A percentile compares a stretch with the other conserved stretches of the same genome.
phyloP scores from a whole-genome alignment of 257 asterid genomes.

The Gentiana macrophylla region DNA sequence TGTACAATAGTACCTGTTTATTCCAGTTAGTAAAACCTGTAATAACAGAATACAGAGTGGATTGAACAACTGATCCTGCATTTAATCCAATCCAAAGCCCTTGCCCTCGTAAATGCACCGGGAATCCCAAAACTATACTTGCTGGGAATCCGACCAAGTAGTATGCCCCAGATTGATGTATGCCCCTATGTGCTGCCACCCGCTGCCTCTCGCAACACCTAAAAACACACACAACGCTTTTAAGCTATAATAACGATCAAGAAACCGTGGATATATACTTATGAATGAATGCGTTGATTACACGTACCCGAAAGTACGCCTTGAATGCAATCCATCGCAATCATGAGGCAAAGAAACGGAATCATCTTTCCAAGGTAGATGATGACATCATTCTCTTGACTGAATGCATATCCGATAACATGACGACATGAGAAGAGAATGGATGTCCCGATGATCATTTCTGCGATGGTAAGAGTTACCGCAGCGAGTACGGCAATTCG shows the following conservation, averaged over 20 bases:
- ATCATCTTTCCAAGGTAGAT: conserved; percentile 10
- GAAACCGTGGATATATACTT: no score
- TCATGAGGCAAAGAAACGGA: conserved; percentile 16
- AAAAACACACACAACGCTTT: no score
- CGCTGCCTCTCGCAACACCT: no score
- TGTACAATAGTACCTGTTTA: neutral
- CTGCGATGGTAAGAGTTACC: conserved; percentile 4
- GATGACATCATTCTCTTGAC: conserved; percentile 19
- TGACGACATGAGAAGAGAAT: neutral
- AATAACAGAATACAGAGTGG: neutral
- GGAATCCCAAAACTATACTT: neutral
- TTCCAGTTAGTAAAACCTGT: neutral
- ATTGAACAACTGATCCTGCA: neutral
- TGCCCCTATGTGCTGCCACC: neutral
- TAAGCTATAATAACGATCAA: no score
- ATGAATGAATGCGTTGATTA: neutral
- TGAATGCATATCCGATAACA: conserved; percentile 17
- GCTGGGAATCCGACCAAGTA: neutral
- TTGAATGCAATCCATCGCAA: conserved; percentile 13
- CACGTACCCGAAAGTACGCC: conserved; percentile 15
- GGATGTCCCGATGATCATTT: conserved; percentile 1
- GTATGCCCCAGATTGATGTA: neutral
- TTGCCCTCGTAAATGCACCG: neutral
- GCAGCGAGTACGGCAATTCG: conserved; percentile 6
- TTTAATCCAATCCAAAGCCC: neutral